phyloP scores from a whole-genome alignment of 176 grass and related monocot species.

The Zea luxurians region DNA sequence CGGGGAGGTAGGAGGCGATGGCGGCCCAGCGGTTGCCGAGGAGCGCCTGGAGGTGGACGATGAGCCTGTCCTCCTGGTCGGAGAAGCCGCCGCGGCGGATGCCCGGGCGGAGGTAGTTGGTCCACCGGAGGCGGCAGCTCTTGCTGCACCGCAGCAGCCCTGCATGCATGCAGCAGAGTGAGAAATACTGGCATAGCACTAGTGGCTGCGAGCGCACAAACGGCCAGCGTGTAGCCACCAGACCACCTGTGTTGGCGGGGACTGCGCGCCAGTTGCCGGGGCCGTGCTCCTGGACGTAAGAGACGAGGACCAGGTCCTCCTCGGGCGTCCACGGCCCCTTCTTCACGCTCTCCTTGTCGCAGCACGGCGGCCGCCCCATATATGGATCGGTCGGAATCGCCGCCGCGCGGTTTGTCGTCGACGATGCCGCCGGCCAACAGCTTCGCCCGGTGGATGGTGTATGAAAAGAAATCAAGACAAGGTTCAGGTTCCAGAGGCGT shows the following conservation, averaged over 20 bases:
- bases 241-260: slow-evolving; percentile 54
- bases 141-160: slow-evolving; percentile 76
- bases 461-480: not conserved
- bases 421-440: not conserved
- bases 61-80: slow-evolving; percentile 66
- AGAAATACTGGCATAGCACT: no score
- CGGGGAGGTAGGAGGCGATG: slow-evolving; percentile 74
- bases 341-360: slow-evolving; percentile 65
- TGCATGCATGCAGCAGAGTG: not conserved
- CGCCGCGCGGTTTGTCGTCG: not conserved
- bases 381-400: no score
- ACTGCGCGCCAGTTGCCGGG: slow-evolving; percentile 76
- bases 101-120: slow-evolving; percentile 79
- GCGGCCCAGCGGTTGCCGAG: slow-evolving; percentile 92
- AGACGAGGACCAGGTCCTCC: slow-evolving; percentile 79
- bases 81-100: slow-evolving; percentile 80
- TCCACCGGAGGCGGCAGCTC: slow-evolving; percentile 88
- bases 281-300: slow-evolving; percentile 80
- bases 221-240: not conserved
- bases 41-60: slow-evolving; percentile 81
- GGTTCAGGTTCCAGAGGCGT: not conserved
- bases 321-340: slow-evolving; percentile 89
- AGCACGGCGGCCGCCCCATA: slow-evolving; percentile 73
- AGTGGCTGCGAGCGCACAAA: no score
- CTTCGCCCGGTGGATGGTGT: not conserved